Base-by-base conservation (phyloP, 768 basidiomycete genomes). In the Lactarius hatsudake region DNA sequence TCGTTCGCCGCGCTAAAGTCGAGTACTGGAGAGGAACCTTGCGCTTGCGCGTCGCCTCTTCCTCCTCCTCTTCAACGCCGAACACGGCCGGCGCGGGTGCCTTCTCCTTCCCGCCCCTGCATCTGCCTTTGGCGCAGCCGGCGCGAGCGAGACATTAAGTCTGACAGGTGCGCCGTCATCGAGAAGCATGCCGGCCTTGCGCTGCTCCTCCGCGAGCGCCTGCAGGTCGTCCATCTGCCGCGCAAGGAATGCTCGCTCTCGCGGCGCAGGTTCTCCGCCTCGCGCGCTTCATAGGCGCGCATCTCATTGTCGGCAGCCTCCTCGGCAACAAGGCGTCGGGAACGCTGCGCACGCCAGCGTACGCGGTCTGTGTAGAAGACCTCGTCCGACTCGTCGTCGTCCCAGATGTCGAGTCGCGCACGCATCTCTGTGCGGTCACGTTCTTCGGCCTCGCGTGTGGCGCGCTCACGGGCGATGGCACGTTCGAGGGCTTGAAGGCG, bases 171-270 rank as follows among this genome's bases (percentile, higher is more conserved):
- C 92, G 34, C 93, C 93, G 70, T 97, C 96, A 69, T 96, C 95
- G 38, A 96, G 82, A 18, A 97, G 78, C 78, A 96, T 83, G 36
- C 95, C 95, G 8, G 92, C 93, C 73, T 93, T 91, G 69, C 93
- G 87, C 73, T 97, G 94, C 73, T 96, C 91, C 60, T 92, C 91
- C 15, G 91, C 92, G 34, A 96, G 80, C 2, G 92, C 89, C 71
- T 94, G 93, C 88, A 96, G 91, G 76, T 98, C 95, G 69, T 93
- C 93, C 93, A 96, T 94, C 74, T 97, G 95, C 63, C 88, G 84
- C 42, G 93, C 92, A 67, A 98, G 82, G 83, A 98, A 97, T 69
- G 87, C 76, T 98, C 96, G 0, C 94, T 94, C 77, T 98, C 94
- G 59, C 87, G 84, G 42, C 93, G 87, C 28, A 97, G 82, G 71